Conservation (phyloP, 768 basidiomycete species). For the Boletus rubroflammeus region DNA sequence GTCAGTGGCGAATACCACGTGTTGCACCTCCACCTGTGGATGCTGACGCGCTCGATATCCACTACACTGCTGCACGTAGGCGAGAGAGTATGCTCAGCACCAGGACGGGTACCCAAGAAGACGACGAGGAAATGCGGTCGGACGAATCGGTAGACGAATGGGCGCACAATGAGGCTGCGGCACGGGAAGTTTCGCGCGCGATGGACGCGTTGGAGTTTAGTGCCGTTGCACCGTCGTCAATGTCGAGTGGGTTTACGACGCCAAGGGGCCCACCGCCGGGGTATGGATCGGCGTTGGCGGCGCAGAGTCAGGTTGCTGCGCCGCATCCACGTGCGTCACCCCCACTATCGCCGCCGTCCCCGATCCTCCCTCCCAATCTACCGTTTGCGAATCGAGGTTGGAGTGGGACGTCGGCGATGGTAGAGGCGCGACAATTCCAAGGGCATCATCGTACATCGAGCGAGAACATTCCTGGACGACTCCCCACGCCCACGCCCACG, state of each 20-base stretch:
- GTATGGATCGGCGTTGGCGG: not conserved
- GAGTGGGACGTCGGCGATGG: constrained; percentile 4
- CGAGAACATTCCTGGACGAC: constrained; percentile 4
- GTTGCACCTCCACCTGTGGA: constrained; percentile 40
- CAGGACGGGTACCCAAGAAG: constrained; percentile 8
- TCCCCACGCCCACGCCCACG: constrained; percentile 6
- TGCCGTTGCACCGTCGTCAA: constrained; percentile 20
- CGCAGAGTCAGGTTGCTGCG: not conserved
- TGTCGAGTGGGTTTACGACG: constrained; percentile 13
- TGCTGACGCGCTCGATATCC: constrained; percentile 12
- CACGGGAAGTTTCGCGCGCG: constrained; percentile 63
- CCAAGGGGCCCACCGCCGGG: constrained; percentile 13
- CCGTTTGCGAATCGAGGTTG: constrained; percentile 37
- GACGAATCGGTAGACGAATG: constrained; percentile 43
- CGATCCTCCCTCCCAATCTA: constrained; percentile 36
- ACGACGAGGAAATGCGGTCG: constrained; percentile 27
- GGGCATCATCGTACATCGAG: not conserved
- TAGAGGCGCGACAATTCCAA: constrained; percentile 5
- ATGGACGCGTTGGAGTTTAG: constrained; percentile 52
- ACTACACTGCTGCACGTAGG: constrained; percentile 1
- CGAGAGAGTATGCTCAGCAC: constrained; percentile 2
- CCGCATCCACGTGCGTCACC: not conserved
- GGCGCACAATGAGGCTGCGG: constrained; percentile 62
- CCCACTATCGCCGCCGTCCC: constrained; percentile 18
- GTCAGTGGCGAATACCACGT: constrained; percentile 29